Evolutionary conservation across 208 protist genomes (phyloP), one percentile per base, ranked within the genome.

Genomic region (Crithidia expoeki): DNA sequence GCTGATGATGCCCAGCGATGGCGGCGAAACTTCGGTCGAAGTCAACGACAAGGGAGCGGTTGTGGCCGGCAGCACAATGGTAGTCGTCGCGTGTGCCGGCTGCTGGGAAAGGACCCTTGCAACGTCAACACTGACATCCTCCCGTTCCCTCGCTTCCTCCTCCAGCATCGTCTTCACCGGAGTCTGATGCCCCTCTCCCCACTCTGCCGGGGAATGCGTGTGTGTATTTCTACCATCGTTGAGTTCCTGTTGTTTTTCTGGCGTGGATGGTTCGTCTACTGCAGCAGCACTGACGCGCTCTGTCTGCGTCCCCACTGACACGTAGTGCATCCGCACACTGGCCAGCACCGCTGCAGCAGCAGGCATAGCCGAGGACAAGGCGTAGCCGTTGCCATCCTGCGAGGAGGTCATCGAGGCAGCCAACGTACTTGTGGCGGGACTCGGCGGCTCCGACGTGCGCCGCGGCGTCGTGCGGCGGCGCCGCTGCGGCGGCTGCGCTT

Each of bases 401-500:
- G 74, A 79, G 1, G 79, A 84, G 10, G 33, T 50, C 16, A 77
- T 21, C 14, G 79, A 84, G 1, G 79, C 79, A 10, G 68, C 73
- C 34, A 84, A 74, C 11, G 79, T 84, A 61, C 79, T 84, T 12
- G 64, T 74, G 28, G 27, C 73, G 5, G 76, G 68, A 51, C 80
- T 85, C 27, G 75, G 68, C 36, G 80, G 72, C 28, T 42, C 66
- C 3, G 81, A 83, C 36, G 65, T 27, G 21, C 74, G 72, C 16
- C 77, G 76, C 25, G 81, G 81, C 19, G 81, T 86, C 9, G 68
- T 74, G 58, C 81, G 76, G 1, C 81, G 81, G 4, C 74, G 69
- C 27, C 38, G 65, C 52, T 78, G 66, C 33, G 51, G 58, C 50
- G 49, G 67, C 28, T 52, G 42, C 42, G 30, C 25, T 10, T 36